These are phyloP conservation scores for Suillus lakei DNA, from an alignment of 768 basidiomycete species.

Conservation along the genomic window DNA sequence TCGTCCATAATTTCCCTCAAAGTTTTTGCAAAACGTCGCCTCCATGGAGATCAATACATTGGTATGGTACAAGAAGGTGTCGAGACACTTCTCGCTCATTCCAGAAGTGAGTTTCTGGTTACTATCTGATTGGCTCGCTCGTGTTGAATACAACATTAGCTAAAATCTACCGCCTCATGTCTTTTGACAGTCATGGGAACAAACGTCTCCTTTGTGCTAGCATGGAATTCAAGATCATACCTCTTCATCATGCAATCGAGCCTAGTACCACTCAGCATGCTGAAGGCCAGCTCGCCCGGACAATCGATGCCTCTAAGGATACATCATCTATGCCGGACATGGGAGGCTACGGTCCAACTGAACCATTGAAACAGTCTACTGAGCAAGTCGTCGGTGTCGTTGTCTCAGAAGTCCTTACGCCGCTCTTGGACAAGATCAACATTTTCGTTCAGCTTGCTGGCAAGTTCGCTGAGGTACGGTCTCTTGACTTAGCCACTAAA, in stretches of 20 bases:
- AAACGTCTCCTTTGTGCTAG: not conserved
- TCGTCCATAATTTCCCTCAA: slow-evolving; percentile 11
- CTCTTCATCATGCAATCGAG: not conserved
- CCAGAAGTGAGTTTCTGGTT: not conserved
- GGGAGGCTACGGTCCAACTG: not conserved
- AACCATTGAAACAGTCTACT: not conserved
- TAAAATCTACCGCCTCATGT: not conserved
- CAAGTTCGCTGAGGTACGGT: slow-evolving; percentile 8
- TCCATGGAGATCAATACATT: slow-evolving; percentile 12
- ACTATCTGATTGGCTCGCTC: no score
- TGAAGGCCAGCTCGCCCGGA: not conserved
- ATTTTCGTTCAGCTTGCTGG: slow-evolving; percentile 10
- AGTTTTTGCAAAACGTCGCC: slow-evolving; percentile 12
- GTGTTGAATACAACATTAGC: not conserved
- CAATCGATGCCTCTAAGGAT: no score
- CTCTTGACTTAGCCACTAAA: not conserved
- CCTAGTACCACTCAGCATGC: not conserved
- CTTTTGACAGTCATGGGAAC: not conserved
- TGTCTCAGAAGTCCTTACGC: slow-evolving; percentile 6
- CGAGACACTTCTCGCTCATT: slow-evolving; percentile 5
- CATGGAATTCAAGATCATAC: not conserved
- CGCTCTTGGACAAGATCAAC: slow-evolving; percentile 14
- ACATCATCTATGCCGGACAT: not conserved
- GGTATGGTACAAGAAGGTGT: slow-evolving; percentile 10
- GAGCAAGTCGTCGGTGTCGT: not conserved